phyloP scores from a whole-genome alignment of 345 rosid genomes.

The Isatis tinctoria region DNA sequence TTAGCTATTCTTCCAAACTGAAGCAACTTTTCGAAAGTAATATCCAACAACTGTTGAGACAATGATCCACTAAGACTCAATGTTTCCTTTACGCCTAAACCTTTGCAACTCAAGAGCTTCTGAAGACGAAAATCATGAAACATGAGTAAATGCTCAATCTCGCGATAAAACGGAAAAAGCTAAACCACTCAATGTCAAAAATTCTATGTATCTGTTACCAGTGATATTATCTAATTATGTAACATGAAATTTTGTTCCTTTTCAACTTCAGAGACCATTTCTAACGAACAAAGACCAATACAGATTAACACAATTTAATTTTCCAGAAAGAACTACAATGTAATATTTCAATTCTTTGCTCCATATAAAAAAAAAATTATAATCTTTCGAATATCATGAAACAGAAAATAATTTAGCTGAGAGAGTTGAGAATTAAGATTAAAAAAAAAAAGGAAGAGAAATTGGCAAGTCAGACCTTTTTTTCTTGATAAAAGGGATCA shows the following conservation, averaged over 20 bases:
- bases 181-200: no score
- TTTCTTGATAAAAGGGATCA: constrained; percentile 55
- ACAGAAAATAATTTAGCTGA: background rate
- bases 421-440: background rate
- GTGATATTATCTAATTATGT: background rate
- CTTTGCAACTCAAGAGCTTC: constrained; percentile 54
- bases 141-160: background rate
- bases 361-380: no score
- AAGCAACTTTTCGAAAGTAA: constrained; percentile 46
- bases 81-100: constrained; percentile 47
- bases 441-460: background rate
- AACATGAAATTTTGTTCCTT: background rate
- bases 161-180: no score
- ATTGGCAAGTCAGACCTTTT: constrained; percentile 47
- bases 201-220: no score
- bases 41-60: constrained; percentile 34
- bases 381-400: no score
- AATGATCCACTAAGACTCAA: constrained; percentile 33
- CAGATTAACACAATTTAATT: background rate
- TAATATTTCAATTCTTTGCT: background rate
- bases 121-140: constrained; percentile 18
- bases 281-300: background rate
- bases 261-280: no score
- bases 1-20: constrained; percentile 58
- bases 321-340: background rate